Conservation (phyloP, 352 stramenopile species). For the Globisporangium canariense region DNA sequence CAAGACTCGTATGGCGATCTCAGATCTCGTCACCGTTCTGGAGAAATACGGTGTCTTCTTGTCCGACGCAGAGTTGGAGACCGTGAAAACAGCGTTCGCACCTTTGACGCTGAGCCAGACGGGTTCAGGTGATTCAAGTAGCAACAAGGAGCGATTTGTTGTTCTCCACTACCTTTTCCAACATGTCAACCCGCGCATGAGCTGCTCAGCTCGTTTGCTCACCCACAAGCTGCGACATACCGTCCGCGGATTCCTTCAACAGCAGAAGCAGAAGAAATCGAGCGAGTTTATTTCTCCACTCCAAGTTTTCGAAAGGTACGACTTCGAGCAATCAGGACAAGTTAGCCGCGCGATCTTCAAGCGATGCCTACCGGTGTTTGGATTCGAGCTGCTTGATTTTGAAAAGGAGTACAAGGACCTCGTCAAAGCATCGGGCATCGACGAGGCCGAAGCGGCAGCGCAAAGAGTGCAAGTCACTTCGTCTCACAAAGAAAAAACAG, state of each 20-base stretch:
- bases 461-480: background rate
- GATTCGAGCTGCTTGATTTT: constrained; percentile 69
- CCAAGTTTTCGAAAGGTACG: constrained; percentile 56
- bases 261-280: constrained; percentile 29
- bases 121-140: background rate
- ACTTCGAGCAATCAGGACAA: constrained; percentile 36
- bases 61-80: constrained; percentile 26
- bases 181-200: constrained; percentile 54
- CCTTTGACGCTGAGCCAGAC: background rate
- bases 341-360: constrained; percentile 68
- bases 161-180: constrained; percentile 48
- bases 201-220: constrained; percentile 49
- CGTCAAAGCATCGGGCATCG: background rate
- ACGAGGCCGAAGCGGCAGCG: background rate
- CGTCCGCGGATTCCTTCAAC: constrained; percentile 27
- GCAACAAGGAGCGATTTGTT: constrained; percentile 6
- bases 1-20: constrained; percentile 19
- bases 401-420: constrained; percentile 26
- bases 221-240: constrained; percentile 65
- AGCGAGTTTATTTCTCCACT: constrained; percentile 17
- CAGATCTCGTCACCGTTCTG: constrained; percentile 11
- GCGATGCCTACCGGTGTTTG: constrained; percentile 48
- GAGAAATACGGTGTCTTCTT: constrained; percentile 38
- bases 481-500: background rate
- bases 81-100: constrained; percentile 23